phyloP scores from a whole-genome alignment of 2,329 filamentous ascomycete genomes.

The Fusarium nygamai region DNA sequence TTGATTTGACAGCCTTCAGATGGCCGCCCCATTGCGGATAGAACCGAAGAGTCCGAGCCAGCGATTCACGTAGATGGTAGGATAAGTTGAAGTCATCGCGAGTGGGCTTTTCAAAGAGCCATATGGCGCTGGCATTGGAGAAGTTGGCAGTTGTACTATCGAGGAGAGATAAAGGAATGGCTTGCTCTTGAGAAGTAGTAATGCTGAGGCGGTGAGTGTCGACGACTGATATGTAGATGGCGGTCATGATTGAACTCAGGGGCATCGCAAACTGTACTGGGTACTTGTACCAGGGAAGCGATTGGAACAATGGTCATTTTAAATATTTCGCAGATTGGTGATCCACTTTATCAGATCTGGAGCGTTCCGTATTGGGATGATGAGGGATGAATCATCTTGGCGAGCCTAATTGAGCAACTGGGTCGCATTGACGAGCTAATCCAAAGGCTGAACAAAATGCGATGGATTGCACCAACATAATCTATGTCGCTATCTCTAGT shows the following conservation, averaged over 20 bases:
- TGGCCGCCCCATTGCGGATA: slow-evolving; percentile 38
- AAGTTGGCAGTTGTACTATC: slow-evolving; percentile 40
- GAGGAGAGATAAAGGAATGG: slow-evolving; percentile 31
- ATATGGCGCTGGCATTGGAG: slow-evolving; percentile 33
- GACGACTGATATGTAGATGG: background rate
- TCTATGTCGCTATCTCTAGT: background rate
- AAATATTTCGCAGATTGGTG: background rate
- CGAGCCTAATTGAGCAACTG: background rate
- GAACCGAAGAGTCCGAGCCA: slow-evolving; percentile 15
- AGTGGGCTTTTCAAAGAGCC: slow-evolving; percentile 30
- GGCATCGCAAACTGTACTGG: accelerated
- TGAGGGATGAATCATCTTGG: background rate
- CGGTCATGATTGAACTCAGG: background rate
- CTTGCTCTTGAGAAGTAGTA: background rate
- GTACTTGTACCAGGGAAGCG: accelerated
- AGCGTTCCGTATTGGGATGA: background rate
- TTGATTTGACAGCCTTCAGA: slow-evolving; percentile 17
- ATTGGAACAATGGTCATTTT: no score
- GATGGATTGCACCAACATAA: accelerated
- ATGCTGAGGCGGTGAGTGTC: background rate
- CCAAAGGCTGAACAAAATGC: background rate
- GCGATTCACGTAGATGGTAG: slow-evolving; percentile 10
- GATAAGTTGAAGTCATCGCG: background rate
- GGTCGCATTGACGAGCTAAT: background rate
- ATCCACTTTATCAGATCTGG: no score